Conservation (phyloP, 2,329 filamentous ascomycete species). For the Geosmithia morbida region DNA sequence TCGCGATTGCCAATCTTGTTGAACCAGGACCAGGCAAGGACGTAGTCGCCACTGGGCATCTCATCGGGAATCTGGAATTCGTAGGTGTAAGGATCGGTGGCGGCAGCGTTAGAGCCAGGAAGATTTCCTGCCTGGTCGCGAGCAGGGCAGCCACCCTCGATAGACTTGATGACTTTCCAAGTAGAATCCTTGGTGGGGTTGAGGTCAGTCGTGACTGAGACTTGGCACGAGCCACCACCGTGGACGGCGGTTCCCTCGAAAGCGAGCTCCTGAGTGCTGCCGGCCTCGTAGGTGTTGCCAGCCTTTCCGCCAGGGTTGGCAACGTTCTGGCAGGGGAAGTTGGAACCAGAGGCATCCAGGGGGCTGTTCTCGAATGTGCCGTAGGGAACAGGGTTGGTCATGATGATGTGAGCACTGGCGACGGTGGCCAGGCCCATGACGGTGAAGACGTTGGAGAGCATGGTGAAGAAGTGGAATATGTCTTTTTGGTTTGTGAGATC, state of each 20-base stretch:
- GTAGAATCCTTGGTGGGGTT: constrained; percentile 48
- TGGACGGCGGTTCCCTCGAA: constrained; percentile 67
- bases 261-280: constrained; percentile 29
- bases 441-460: constrained; percentile 35
- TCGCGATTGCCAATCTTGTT: constrained; percentile 88
- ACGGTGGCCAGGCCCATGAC: constrained; percentile 41
- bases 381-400: constrained; percentile 55
- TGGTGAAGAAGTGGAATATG: constrained; percentile 22
- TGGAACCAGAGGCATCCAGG: constrained; percentile 37
- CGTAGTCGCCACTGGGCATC: constrained; percentile 62
- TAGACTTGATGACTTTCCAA: constrained; percentile 85
- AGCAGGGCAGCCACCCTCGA: constrained; percentile 73
- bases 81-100: constrained; percentile 39
- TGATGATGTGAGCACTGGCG: constrained; percentile 61
- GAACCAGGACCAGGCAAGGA: constrained; percentile 87
- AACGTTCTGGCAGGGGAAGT: constrained; percentile 75
- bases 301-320: constrained; percentile 11
- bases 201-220: constrained; percentile 70
- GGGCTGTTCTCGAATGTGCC: constrained; percentile 43
- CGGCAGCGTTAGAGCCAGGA: constrained; percentile 23
- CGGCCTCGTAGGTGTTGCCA: constrained; percentile 39
- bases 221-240: constrained; percentile 84
- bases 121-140: constrained; percentile 42
- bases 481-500: constrained; percentile 14
- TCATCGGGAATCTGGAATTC: constrained; percentile 57